Conservation (phyloP, 1,284 basidiomycete species). For the Albatrellus sp. region DNA sequence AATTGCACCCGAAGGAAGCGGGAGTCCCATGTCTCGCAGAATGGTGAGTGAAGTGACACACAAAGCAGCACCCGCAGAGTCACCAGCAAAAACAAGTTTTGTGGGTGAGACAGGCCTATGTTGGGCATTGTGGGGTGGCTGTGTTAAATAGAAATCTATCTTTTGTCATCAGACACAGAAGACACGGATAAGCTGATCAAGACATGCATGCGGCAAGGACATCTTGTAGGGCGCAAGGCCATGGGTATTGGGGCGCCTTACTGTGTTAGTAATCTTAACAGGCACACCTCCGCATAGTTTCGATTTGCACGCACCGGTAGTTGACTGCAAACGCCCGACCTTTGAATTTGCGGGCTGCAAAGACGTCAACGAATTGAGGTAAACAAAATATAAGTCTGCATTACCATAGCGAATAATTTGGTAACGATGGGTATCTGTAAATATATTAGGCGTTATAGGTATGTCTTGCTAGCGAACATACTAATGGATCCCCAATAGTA, state of each 20-base stretch:
- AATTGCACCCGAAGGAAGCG: conserved; percentile 66
- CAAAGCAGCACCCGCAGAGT: conserved; percentile 76
- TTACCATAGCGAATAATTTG: conserved; percentile 48
- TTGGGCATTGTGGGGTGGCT: conserved; percentile 57
- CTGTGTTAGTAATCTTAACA: conserved; percentile 16
- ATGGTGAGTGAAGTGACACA: conserved; percentile 59
- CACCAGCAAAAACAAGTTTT: conserved; percentile 73
- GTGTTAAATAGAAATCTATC: conserved; percentile 68
- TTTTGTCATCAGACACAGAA: neutral
- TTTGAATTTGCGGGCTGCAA: conserved; percentile 53
- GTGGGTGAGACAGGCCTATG: conserved; percentile 61
- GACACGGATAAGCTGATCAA: neutral
- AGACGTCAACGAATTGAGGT: neutral
- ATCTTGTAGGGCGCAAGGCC: conserved; percentile 79
- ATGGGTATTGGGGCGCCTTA: conserved; percentile 79
- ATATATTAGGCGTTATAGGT: neutral
- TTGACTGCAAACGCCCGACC: conserved; percentile 59
- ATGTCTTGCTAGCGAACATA: conserved; percentile 15
- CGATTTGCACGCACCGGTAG: conserved; percentile 26
- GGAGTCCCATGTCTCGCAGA: conserved; percentile 64
- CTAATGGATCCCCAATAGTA: conserved; percentile 61
- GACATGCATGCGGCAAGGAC: conserved; percentile 59
- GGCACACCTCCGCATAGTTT: neutral
- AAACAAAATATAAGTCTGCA: conserved; percentile 5
- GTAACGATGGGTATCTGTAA: conserved; percentile 59